Evolutionary conservation across 164 flowering plant genomes (phyloP), one percentile per base, ranked within the genome.

Genomic region (Umbellularia californica): DNA sequence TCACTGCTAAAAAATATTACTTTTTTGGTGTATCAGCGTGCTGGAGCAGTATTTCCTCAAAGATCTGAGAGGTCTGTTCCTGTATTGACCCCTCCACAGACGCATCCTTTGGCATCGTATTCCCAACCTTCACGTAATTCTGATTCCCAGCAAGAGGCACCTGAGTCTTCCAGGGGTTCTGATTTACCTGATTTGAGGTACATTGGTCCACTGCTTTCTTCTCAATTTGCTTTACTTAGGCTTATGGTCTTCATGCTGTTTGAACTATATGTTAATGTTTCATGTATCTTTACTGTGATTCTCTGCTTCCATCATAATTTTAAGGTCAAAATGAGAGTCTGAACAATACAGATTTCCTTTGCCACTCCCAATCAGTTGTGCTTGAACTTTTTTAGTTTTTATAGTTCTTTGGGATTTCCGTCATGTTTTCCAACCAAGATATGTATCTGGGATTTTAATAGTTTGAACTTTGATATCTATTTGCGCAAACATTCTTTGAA

Each of bases 21-120:
- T 17, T 17, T 74, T 0, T 51, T 58, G 68, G 33, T 74, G 25
- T 79, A 73, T 74, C 90, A 95, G 99, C 97, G 97, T 70, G 88
- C 93, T 76, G 99, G 99, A 70, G 99, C 94, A 79, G 97, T 91
- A 28, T 94, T 96, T 82, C 99, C 99, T 77, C 93, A 87, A 80
- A 87, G 92, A 74, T 71, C 94, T 70, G 98, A 93, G 79, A 83
- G 86, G 70, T 76, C 91, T 81, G 95, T 93, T 20, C 95, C 98
- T 25, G 90, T 89, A 73, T 92, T 96, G 71, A 86, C 95, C 67
- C 96, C 95, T 70, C 93, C 93, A 22, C 98, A 96, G 76, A 87
- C 97, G 64, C 97, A 94, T 19, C 97, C 98, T 47, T 76, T 90
- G 80, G 6, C 93, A 72, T 86, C 90, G 62, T 87, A 83, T 84